Evolutionary conservation across 2,329 filamentous ascomycete genomes (phyloP).

Genomic region (Aureobasidium melanogenum): DNA sequence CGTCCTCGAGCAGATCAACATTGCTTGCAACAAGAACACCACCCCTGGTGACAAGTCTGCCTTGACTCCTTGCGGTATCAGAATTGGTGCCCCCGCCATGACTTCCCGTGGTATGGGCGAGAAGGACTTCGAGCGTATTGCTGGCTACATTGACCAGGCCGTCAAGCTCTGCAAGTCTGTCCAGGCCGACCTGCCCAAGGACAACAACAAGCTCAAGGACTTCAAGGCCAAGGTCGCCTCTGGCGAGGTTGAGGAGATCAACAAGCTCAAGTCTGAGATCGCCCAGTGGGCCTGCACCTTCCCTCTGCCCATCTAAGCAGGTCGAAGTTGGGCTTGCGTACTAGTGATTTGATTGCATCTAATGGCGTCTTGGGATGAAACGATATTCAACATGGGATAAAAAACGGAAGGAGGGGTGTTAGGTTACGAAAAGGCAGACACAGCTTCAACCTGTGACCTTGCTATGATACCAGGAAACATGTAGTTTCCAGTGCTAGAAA

Average conservation of each 20-base stretch:
- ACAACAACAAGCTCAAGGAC: slow-evolving; percentile 99
- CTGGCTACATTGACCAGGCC: slow-evolving; percentile 75
- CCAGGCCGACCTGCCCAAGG: slow-evolving; percentile 79
- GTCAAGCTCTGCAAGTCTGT: slow-evolving; percentile 87
- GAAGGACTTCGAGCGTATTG: slow-evolving; percentile 86
- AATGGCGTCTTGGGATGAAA: slow-evolving; percentile 10
- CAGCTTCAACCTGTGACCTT: slow-evolving; percentile 13
- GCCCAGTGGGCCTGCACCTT: slow-evolving; percentile 77
- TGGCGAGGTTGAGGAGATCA: slow-evolving; percentile 73
- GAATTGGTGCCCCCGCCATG: slow-evolving; percentile 96
- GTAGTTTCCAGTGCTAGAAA: not conserved
- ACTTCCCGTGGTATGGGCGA: slow-evolving; percentile 88
- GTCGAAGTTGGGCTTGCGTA: not conserved
- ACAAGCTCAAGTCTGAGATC: slow-evolving; percentile 81
- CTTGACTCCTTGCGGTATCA: slow-evolving; percentile 86
- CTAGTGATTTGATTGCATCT: slow-evolving; percentile 7
- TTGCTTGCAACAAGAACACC: slow-evolving; percentile 99
- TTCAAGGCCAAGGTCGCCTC: slow-evolving; percentile 87
- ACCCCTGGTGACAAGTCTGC: slow-evolving; percentile 97
- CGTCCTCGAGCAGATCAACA: slow-evolving; percentile 95
- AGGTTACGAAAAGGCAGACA: slow-evolving; percentile 8
- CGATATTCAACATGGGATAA: slow-evolving; percentile 12
- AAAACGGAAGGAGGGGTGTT: slow-evolving; percentile 4
- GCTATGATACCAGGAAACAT: slow-evolving; percentile 10
- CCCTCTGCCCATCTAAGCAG: slow-evolving; percentile 68